Evolutionary conservation across 2,329 filamentous ascomycete genomes (phyloP), one percentile per base, ranked within the genome.

Genomic region (Monosporascus sp.): DNA sequence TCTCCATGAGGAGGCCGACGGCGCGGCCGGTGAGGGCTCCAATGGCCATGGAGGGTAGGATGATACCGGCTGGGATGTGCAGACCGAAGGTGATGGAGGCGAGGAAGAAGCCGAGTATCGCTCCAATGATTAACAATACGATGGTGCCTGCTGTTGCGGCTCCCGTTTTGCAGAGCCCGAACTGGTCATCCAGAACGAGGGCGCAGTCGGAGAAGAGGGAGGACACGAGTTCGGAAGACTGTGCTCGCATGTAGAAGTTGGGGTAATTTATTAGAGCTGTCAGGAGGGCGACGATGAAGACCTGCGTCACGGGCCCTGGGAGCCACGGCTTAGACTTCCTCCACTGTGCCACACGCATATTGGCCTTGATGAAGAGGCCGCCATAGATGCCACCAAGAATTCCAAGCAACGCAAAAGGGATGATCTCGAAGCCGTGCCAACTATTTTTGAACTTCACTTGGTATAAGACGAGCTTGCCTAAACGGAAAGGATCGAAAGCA

Each of bases 31-130:
- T 89, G 6, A 97, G 79, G 9, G 93, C 94, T 27, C 94, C 94
- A 53, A 99, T 93, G 45, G 93, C 91, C 84, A 99, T 94, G 14
- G 93, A 96, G 1, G 94, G 94, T 2, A 99, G 80, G 54, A 99
- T 91, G 59, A 99, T 96, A 46, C 94, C 94, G 2, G 94, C 93
- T 8, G 94, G 94, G 48, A 99, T 90, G 62, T 96, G 89, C 6
- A 97, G 80, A 44, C 94, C 94, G 67, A 99, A 99, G 0, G 93
- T 97, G 57, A 96, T 80, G 51, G 87, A 84, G 11, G 93, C 85
- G 15, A 99, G 82, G 58, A 92, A 80, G 72, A 96, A 93, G 53
- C 91, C 94, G 6, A 96, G 79, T 15, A 90, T 71, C 3, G 92
- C 85, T 42, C 92, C 94, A 55, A 95, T 79, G 6, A 97, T 71